Conservation (phyloP, 2,329 filamentous ascomycete genomes). For the Xylaria hypoxylon region DNA sequence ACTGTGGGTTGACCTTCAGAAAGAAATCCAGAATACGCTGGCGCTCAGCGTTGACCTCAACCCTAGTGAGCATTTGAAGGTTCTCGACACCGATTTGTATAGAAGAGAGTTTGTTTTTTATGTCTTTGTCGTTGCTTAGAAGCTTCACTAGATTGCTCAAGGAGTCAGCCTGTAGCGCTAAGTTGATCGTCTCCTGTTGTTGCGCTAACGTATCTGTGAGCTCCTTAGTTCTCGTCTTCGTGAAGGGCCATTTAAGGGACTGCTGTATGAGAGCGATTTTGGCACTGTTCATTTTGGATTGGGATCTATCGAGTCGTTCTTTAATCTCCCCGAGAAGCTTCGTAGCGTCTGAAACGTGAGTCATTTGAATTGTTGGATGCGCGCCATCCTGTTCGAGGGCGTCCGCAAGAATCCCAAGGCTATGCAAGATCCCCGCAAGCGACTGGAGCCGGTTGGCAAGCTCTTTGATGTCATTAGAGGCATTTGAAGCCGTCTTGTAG, state of each 20-base stretch:
- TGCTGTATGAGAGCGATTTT: slow-evolving; percentile 25
- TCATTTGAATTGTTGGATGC: slow-evolving; percentile 26
- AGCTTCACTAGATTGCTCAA: slow-evolving; percentile 34
- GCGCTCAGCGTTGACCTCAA: slow-evolving; percentile 34
- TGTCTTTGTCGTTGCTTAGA: slow-evolving; percentile 23
- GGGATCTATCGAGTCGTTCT: slow-evolving; percentile 37
- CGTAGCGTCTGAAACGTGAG: slow-evolving; percentile 37
- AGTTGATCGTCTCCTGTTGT: slow-evolving; percentile 41
- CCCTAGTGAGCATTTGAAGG: slow-evolving; percentile 38
- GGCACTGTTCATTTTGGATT: background rate
- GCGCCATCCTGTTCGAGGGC: slow-evolving; percentile 39
- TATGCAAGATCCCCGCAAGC: slow-evolving; percentile 40
- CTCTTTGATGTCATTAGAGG: slow-evolving; percentile 39
- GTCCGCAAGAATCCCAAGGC: slow-evolving; percentile 38
- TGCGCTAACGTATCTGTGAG: slow-evolving; percentile 40
- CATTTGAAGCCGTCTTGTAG: slow-evolving; percentile 41
- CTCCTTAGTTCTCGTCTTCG: slow-evolving; percentile 37
- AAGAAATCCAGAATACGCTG: slow-evolving; percentile 40
- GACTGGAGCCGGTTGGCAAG: slow-evolving; percentile 42
- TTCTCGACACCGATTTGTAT: slow-evolving; percentile 22
- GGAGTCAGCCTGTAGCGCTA: slow-evolving; percentile 42
- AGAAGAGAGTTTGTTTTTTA: slow-evolving; percentile 7
- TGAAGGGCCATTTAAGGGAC: slow-evolving; percentile 44
- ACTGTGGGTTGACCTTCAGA: slow-evolving; percentile 44
- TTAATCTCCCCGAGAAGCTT: slow-evolving; percentile 37